These are phyloP conservation scores for Salix exigua DNA, from an alignment of 345 rosid genomes.

Conservation along the genomic window DNA sequence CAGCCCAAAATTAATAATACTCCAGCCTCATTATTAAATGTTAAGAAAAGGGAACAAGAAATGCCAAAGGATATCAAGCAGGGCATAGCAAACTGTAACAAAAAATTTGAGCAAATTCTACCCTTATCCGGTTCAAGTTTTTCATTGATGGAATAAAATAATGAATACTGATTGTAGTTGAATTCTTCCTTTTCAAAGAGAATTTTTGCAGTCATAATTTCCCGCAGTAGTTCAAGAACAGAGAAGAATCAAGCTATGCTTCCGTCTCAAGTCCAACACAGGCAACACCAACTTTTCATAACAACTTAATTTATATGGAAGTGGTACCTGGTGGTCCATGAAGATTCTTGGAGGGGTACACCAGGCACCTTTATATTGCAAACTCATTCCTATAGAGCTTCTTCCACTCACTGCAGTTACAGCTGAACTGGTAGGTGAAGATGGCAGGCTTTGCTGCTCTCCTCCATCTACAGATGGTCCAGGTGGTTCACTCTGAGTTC, in stretches of 20 bases:
- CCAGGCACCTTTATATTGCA: slow-evolving; percentile 86
- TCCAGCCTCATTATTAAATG: neutral
- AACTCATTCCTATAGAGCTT: slow-evolving; percentile 79
- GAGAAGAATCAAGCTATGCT: neutral
- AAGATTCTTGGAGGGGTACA: slow-evolving; percentile 97
- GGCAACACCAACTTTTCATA: slow-evolving; percentile 14
- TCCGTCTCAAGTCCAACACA: slow-evolving; percentile 17
- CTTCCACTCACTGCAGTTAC: slow-evolving; percentile 78
- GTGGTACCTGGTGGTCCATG: slow-evolving; percentile 82
- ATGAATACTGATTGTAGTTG: neutral
- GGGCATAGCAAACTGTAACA: neutral
- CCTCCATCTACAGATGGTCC: slow-evolving; percentile 67
- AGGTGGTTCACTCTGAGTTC: slow-evolving; percentile 75
- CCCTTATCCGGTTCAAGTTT: too few species aligned
- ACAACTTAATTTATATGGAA: neutral
- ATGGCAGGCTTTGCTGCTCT: slow-evolving; percentile 63
- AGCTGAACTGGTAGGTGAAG: slow-evolving; percentile 84
- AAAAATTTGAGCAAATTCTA: neutral
- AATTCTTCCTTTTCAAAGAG: neutral
- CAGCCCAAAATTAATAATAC: neutral
- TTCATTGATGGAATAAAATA: neutral
- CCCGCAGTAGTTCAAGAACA: neutral
- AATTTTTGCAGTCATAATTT: neutral
- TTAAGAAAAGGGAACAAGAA: neutral
- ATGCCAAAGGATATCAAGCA: neutral